Base-by-base conservation (phyloP, 306 rosid genomes). In the Castanospermum australe region DNA sequence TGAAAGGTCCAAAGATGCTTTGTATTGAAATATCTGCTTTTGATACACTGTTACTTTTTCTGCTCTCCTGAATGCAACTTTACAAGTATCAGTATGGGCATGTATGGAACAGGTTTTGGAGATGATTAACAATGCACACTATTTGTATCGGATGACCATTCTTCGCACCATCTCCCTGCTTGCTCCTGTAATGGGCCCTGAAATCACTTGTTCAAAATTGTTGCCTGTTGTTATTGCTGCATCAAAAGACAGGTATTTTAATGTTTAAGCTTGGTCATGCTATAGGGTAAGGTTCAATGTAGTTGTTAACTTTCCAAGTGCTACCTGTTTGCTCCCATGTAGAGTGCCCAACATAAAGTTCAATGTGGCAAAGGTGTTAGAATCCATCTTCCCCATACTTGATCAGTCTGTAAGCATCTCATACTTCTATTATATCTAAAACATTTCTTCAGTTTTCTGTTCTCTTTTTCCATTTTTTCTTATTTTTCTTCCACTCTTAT, bases 281-380 rank as follows among this genome's bases (percentile, higher is more conserved):
- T 60, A 11, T 11, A 39, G 32, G 74, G n/a, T 67, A 60, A 17
- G 25, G 32, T 20, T 67, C 47, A 79, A 62, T 59, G 13, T 21
- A 8, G 81, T 51, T 12, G 42, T 15, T 32, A 70, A 21, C 67
- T 59, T 60, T 79, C 57, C 72, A 39, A 79, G 65, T 72, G 11
- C 75, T 67, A 28, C 77, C 57, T 83, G 71, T 71, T 67, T 61
- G 28, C 67, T 57, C 6, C 39, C 28, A 6, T 81, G 30, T 84
- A 92, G 97, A 73, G 97, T 92, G 47, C 95, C 97, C 60, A 92
- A 92, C 82, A 92, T 88, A 71, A 92, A 92, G 87, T 92, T 90
- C 79, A 92, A 90, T 76, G 94, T 87, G 77, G 95, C 93, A 8
- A 92, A 92, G 89, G 95, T 92, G 81, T 80, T 92, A 39, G 90